Base-by-base conservation (phyloP, 345 rosid species). In the Sonneratia alba region DNA sequence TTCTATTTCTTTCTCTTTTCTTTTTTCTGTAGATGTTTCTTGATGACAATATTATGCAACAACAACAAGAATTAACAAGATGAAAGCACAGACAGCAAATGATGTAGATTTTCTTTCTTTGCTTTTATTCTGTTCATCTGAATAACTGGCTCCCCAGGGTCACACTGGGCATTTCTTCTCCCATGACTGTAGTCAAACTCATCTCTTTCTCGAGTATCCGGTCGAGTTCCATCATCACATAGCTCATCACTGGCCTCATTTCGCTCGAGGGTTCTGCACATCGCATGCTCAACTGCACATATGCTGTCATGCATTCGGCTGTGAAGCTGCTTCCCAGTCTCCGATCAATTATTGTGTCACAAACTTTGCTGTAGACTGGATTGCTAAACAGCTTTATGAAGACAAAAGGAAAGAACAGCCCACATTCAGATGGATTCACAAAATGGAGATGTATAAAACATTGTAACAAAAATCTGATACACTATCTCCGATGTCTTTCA, bases 71-170 rank as follows among this genome's bases (percentile, higher is more conserved):
- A 73, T 27, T 10, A 73, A 67, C 47, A 57, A 72, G 13, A 27
- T 27, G 32, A 27, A 27, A 27, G 32, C 32, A 27, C 32, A 24
- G 7, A 32, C 24, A n/a, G 34, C n/a, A 57, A n/a, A 19, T 57
- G n/a, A 57, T 32, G 5, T 8, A 10, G 15, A 57, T 57, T 19
- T 57, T 21, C 22, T 24, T 9, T 7, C n/a, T 7, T 18, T 55
- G 4, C 61, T 57, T 67, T 85, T 75, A 88, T 74, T 78, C 79
- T 59, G 89, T 40, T 47, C 92, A 71, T 81, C 69, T 82, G 73
- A 93, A 93, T 34, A 91, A 84, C 72, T 91, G 97, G 80, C 98
- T 93, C 79, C 98, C 97, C 62, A 86, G 97, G 24, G 84, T 87
- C 79, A 94, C 97, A 2, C 78, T 85, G 14, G 96, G 85, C 68